Base-by-base conservation (phyloP, 2,329 filamentous ascomycete species). In the Fusarium udum region DNA sequence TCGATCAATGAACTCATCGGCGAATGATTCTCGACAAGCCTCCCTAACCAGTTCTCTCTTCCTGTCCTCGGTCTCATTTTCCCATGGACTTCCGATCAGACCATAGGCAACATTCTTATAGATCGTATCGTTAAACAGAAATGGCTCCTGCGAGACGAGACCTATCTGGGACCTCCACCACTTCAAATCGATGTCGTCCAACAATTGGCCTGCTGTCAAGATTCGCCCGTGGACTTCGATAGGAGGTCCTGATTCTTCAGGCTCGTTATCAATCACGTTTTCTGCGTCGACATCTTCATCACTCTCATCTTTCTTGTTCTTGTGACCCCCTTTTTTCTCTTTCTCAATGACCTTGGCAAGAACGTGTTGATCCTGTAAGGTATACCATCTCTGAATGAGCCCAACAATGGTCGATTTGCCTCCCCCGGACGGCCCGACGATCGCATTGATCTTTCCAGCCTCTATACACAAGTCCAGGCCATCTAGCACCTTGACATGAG, bases 321-420 rank as follows among this genome's bases (percentile, higher is more conserved):
- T 82, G 70, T 83, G 83, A 48, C 81, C 81, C 55, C 84, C 82
- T 73, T 83, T 85, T 76, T 83, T 83, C 70, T 87, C 84, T 75
- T 85, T 83, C 70, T 85, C 85, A 43, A 86, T 81, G 7, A 85
- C 82, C 78, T 86, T 87, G 20, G 84, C 85, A 34, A 90, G 85
- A n/a, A 85, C 75, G 61, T 87, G 82, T 67, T 90, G 86, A 11
- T 87, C 84, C 40, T 86, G 83, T 2, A 92, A 83, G 5, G 89
- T 88, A 78, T 94, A 94, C 91, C 92, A 94, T 37, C 92, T 85
- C 77, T 94, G 90, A 7, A 94, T 83, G 6, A 95, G 82, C 0
- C 90, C 91, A 2, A 94, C 89, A 32, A 94, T 89, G 0, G 92
- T 95, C 57, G 90, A 92, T 79, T 95, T 95, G 1, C 93, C 92